Evolutionary conservation across 106 monocot species (phyloP), one percentile per base, ranked within the genome.

Genomic region (Narthecium ossifragum): DNA sequence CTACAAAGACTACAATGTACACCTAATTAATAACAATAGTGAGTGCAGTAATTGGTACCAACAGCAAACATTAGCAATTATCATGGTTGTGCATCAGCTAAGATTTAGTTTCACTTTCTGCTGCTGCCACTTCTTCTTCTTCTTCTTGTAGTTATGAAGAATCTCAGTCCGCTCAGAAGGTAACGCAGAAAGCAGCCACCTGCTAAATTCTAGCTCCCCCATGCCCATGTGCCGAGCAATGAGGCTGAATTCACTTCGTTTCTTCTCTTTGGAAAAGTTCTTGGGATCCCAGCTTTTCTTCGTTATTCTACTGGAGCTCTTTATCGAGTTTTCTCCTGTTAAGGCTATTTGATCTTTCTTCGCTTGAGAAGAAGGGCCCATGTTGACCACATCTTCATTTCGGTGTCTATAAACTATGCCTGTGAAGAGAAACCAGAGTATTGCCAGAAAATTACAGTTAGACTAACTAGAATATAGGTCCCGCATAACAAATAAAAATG

Each of bases 371-470:
- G 34, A 20, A 20, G 66, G 62, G 14, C 74, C 34, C 79, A 73
- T 73, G 59, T 93, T 93, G 62, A 93, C 88, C 30, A 93, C 59
- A 47, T 88, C 85, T 67, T 93, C 93, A 59, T 93, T 88, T 28
- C 88, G 75, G 59, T 93, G 93, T 59, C 85, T 65, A 72, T 93
- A 93, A 4, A 88, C 72, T 31, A 93, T 82, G 11, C 93, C 93
- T 93, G 79, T 55, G 12, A 38, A 50, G 11, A 8, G 10, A 24
- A 60, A 56, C 49, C 31, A 22, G 13, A 36, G 23, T 31, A n/a
- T n/a, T n/a, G n/a, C n/a, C n/a, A n/a, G n/a, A n/a, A n/a, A n/a
- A n/a, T n/a, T n/a, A n/a, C n/a, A n/a, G n/a, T n/a, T n/a, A n/a
- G n/a, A n/a, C n/a, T n/a, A n/a, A n/a, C n/a, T n/a, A n/a, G n/a